Evolutionary conservation across 441 rosid genomes (phyloP), one percentile per base, ranked within the genome.

Genomic region (Pelargonium cotyledonis): DNA sequence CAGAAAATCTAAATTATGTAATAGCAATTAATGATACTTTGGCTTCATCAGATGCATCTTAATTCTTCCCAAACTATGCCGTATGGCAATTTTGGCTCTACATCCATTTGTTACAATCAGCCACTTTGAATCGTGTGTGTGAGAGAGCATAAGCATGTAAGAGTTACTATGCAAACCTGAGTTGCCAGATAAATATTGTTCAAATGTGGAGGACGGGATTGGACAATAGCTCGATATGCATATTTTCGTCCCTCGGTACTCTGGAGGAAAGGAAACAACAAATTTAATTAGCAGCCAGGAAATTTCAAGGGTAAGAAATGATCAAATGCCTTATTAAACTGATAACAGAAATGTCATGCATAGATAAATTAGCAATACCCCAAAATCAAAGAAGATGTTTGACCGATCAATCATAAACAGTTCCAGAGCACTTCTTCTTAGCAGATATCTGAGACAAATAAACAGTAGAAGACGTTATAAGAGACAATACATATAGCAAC

Each of bases 341-440:
- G 40, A 35, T 0, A 35, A 35, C 40, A 35, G 40, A 35, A 35
- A 35, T 10, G 23, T 65, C 14, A 60, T 14, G 43, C 14, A 11
- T 66, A 12, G 26, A 55, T 31, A 11, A 68, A 74, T 71, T 60
- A 66, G 74, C 70, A 67, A 73, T 89, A 94, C 99, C 97, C 89
- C 89, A 64, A 96, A 96, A 84, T 96, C 96, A 86, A 96, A 93
- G 85, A 93, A 96, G 86, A 88, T 91, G 80, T 91, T 96, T 68
- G 97, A 88, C 71, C 97, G 91, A 76, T 96, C 97, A 80, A 93
- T 88, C 98, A 96, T 85, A 81, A 93, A 96, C 77, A 96, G 83
- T 82, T 96, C 99, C 84, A 96, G 76, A 62, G 98, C 97, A 80
- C 99, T 96, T 82, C 99, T 86, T 88, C 99, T 85, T 63, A 96